Conservation (phyloP, 164 flowering plant species). For the Vitis riparia region DNA sequence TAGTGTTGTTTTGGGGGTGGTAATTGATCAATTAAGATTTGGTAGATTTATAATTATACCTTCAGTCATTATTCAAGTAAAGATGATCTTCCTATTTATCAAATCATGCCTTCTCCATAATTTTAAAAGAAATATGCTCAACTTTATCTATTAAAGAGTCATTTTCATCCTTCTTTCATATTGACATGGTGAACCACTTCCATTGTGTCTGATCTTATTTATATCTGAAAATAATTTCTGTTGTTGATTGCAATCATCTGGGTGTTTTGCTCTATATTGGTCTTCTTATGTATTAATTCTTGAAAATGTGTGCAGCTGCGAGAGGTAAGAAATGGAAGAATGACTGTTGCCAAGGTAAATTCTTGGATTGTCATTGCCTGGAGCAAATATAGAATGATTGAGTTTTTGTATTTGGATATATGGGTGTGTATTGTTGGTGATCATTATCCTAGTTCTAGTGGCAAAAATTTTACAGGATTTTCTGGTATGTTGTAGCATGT, state of each 20-base stretch:
- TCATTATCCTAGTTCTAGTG: background rate
- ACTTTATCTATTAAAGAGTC: background rate
- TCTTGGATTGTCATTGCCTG: background rate
- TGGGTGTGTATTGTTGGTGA: background rate
- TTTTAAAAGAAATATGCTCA: background rate
- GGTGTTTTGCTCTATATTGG: background rate
- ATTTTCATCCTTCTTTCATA: background rate
- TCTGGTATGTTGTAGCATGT: no score
- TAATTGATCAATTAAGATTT: no score
- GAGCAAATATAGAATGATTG: background rate
- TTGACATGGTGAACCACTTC: background rate
- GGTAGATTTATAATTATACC: background rate
- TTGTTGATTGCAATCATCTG: background rate
- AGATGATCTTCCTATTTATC: background rate
- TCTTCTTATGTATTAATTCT: background rate
- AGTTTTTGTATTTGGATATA: background rate
- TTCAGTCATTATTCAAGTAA: background rate
- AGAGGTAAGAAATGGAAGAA: conserved; percentile 72
- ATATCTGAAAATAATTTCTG: background rate
- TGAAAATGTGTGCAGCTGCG: conserved; percentile 4
- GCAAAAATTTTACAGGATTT: no score
- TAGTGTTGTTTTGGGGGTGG: background rate
- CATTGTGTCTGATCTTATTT: background rate
- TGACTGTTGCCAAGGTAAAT: conserved; percentile 55
- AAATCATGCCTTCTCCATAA: background rate